A percentile compares a stretch with the other conserved stretches of the same genome.
These are phyloP conservation scores for Gossypium schwendimanii DNA, from an alignment of 441 rosid species.

Conservation along the genomic window DNA sequence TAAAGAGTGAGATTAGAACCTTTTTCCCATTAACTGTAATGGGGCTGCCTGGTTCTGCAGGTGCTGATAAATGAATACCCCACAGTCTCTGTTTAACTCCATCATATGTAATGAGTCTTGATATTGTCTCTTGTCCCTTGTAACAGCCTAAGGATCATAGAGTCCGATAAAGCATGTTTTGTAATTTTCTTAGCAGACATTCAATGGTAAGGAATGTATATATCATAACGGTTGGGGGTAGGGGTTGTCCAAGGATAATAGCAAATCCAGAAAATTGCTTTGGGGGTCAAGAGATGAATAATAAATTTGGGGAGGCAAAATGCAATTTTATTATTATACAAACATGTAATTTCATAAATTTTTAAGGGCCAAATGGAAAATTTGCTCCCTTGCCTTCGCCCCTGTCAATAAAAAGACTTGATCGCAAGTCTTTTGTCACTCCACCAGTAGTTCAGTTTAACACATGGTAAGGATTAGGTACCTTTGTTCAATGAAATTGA, in stretches of 20 bases:
- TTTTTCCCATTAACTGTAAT: conserved; percentile 60
- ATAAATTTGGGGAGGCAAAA: too few relatives aligned
- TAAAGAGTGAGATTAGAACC: conserved; percentile 21
- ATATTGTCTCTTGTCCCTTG: conserved; percentile 82
- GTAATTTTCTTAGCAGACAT: conserved; percentile 3
- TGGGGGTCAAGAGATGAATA: too few relatives aligned
- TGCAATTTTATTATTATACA: too few relatives aligned
- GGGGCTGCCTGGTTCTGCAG: conserved; percentile 64
- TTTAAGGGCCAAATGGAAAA: too few relatives aligned
- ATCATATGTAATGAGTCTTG: conserved; percentile 75
- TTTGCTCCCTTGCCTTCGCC: too few relatives aligned
- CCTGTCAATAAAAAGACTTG: too few relatives aligned
- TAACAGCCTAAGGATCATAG: conserved; percentile 52
- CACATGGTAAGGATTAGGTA: conserved; percentile 20
- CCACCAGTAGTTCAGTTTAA: too few relatives aligned
- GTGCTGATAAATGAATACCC: conserved; percentile 63
- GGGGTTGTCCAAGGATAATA: too few relatives aligned
- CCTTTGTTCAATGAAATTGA: conserved; percentile 78
- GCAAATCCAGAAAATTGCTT: too few relatives aligned
- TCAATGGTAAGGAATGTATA: background rate
- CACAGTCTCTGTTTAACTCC: conserved; percentile 76
- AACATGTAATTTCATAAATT: too few relatives aligned
- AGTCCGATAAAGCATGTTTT: conserved; percentile 6
- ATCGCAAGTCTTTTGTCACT: too few relatives aligned
- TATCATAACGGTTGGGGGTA: too few relatives aligned